Evolutionary conservation across 2,329 filamentous ascomycete genomes (phyloP), one percentile per base, ranked within the genome.

Genomic region (Aurifilum marmelostoma): DNA sequence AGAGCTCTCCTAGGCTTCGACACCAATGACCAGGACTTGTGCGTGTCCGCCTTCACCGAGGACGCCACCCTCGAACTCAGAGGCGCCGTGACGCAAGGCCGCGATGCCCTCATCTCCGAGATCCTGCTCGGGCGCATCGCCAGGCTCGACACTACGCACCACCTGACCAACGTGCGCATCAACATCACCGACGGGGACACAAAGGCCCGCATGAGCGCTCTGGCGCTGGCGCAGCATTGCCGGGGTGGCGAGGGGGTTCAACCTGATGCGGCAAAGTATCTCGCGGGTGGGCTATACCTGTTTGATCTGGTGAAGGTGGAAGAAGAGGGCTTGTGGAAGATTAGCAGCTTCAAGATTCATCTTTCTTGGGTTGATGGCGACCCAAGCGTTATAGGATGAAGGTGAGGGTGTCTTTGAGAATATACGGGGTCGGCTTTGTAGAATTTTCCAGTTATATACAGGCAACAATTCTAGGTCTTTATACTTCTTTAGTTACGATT

Each of bases 21-120:
- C 71, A 76, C 69, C 52, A 70, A 73, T 39, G 74, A 78, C 70
- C 18, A 56, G 4, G 52, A 66, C 6, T 74, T 80, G 3, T 75
- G 77, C 72, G 71, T 77, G n/a, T 77, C 78, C 1, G 73, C 74
- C 56, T 73, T 77, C 63, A 71, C 74, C 29, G 43, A 71, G 4
- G 72, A 76, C 5, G 73, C 72, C 43, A 61, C 52, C 14, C 71
- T 75, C 50, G 52, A 61, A n/a, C 43, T 74, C 43, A 73, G 74
- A 52, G 74, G 72, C 62, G 67, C 34, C 2, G 52, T 72, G 24
- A 66, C 74, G 65, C 39, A 74, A 3, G 75, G 76, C n/a, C 41
- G 74, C 6, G 59, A 70, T 1, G 71, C 63, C 1, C 76, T 79
- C 58, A 67, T 72, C 41, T 21, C 52, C 7, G 60, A 69, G 4